phyloP scores from a whole-genome alignment of 78 protist genomes.

The Polysphondylium violaceum region DNA sequence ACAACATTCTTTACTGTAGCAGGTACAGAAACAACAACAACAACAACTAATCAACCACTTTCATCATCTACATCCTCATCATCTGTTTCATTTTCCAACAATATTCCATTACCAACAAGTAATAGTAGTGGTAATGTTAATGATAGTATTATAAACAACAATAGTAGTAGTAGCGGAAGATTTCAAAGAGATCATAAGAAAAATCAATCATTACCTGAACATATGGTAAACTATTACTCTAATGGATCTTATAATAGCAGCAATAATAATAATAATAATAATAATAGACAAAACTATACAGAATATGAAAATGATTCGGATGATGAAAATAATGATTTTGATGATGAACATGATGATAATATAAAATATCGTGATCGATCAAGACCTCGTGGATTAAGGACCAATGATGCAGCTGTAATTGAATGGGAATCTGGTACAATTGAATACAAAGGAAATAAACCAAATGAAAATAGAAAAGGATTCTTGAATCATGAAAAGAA shows the following conservation, averaged over 20 bases:
- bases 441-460: not conserved
- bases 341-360: not conserved
- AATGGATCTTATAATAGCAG: not conserved
- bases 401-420: constrained; percentile 16
- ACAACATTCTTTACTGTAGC: not conserved
- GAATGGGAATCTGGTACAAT: constrained; percentile 33
- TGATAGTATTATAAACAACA: too few species aligned
- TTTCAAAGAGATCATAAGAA: constrained; percentile 26
- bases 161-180: not conserved
- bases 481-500: constrained; percentile 5
- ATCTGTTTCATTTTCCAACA: not conserved
- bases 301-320: not conserved
- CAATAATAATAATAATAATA: not conserved
- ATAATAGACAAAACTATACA: not conserved
- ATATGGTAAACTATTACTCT: not conserved
- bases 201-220: constrained; percentile 34
- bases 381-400: constrained; percentile 47
- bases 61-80: not conserved
- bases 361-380: not conserved
- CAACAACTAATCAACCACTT: not conserved
- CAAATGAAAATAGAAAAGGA: not conserved
- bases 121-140: not conserved
- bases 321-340: not conserved
- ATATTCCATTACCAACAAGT: not conserved
- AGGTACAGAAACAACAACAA: not conserved